These are phyloP conservation scores for Oryza officinalis DNA, from an alignment of 176 grass and related monocot species.

Conservation along the genomic window DNA sequence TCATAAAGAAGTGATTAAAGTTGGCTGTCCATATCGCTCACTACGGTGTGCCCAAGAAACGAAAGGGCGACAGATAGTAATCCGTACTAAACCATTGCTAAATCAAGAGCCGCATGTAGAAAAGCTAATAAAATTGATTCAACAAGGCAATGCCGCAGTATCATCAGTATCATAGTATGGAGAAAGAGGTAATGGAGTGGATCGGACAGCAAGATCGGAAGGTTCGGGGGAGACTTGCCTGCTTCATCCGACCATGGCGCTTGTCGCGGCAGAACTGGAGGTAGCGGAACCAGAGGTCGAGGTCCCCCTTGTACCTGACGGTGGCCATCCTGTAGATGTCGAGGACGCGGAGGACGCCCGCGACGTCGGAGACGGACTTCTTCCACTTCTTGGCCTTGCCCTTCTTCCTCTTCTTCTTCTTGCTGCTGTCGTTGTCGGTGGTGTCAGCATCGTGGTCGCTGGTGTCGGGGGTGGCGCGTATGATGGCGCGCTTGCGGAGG, in stretches of 20 bases:
- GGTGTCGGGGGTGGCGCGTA: conserved; percentile 30
- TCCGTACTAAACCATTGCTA: background rate
- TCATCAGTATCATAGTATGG: background rate
- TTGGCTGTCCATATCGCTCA: background rate
- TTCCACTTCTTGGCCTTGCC: conserved; percentile 54
- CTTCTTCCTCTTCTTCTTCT: conserved; percentile 12
- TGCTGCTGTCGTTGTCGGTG: background rate
- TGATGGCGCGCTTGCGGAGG: conserved; percentile 69
- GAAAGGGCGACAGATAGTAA: background rate
- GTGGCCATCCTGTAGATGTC: conserved; percentile 63
- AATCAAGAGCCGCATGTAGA: background rate
- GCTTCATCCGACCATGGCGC: conserved; percentile 80
- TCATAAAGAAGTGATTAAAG: background rate
- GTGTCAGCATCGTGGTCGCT: background rate
- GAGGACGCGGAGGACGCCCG: conserved; percentile 60
- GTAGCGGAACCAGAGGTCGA: conserved; percentile 87
- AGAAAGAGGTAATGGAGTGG: background rate
- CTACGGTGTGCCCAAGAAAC: background rate
- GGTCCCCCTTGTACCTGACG: conserved; percentile 84
- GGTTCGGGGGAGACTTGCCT: conserved; percentile 41
- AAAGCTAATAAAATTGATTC: conserved; percentile 15
- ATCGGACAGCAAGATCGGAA: background rate
- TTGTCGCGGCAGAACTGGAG: conserved; percentile 81
- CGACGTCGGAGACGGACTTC: conserved; percentile 68
- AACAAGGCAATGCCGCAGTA: background rate